Percentiles rank a stretch among this genome's conserved stretches.
Evolutionary conservation across 805 yeast species (phyloP).

Genomic region (Metschnikowia shivogae): DNA sequence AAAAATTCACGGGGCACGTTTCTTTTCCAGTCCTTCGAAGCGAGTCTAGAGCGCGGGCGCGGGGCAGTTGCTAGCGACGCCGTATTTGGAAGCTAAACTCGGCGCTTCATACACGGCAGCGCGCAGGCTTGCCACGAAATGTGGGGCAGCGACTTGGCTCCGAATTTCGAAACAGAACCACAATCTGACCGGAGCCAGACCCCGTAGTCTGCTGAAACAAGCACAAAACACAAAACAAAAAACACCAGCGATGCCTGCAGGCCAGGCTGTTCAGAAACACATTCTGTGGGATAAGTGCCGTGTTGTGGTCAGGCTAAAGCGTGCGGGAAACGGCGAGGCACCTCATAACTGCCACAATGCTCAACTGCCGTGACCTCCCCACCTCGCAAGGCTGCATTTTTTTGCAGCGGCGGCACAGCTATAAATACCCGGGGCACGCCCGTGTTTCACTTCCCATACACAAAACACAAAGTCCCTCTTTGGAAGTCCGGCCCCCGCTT

Average conservation of each 20-base stretch:
- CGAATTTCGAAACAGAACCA: neutral
- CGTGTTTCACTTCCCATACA: neutral
- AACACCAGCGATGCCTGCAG: neutral
- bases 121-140: neutral
- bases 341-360: conserved; percentile 2
- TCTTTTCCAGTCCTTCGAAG: neutral
- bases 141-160: neutral
- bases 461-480: neutral
- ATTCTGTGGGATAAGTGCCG: neutral
- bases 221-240: neutral
- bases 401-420: conserved; percentile 1
- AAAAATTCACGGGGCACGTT: neutral
- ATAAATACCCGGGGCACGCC: neutral
- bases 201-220: neutral
- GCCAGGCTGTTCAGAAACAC: neutral
- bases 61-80: conserved; percentile 5
- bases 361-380: conserved; percentile 4
- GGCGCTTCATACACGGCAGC: conserved; percentile 2
- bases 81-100: neutral
- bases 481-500: neutral
- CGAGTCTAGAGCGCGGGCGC: conserved; percentile 1
- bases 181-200: neutral
- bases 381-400: conserved; percentile 1
- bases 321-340: neutral
- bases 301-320: neutral